Conservation (phyloP, 2,329 filamentous ascomycete species). For the Phoma herbarum region DNA sequence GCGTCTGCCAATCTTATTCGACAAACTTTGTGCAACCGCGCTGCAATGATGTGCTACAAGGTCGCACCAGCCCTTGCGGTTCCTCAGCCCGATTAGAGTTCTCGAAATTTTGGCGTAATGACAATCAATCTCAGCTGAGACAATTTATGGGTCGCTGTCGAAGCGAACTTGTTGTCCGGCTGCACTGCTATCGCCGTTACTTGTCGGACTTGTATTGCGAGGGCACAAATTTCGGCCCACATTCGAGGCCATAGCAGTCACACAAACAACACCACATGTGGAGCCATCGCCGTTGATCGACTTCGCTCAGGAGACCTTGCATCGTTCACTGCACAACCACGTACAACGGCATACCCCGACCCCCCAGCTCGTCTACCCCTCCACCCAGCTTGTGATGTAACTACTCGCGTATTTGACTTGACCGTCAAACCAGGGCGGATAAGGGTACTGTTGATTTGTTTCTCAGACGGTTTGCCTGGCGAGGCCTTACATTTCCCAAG, state of each 20-base stretch:
- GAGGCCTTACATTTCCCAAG: conserved; percentile 32
- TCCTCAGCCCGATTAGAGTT: not conserved
- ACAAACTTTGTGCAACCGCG: conserved; percentile 31
- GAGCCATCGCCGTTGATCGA: conserved; percentile 24
- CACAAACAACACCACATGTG: conserved; percentile 22
- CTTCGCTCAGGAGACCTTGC: conserved; percentile 27
- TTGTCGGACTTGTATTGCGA: conserved; percentile 9
- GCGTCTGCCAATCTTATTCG: conserved; percentile 27
- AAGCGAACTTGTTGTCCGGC: conserved; percentile 10
- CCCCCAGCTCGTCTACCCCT: conserved; percentile 23
- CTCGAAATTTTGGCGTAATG: conserved; percentile 7
- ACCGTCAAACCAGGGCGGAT: conserved; percentile 28
- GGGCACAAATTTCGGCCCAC: not conserved
- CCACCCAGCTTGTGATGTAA: conserved; percentile 25
- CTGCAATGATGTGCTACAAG: conserved; percentile 30
- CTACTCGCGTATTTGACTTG: conserved; percentile 23
- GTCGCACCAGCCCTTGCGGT: conserved; percentile 17
- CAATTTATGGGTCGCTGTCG: conserved; percentile 4
- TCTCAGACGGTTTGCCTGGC: conserved; percentile 18
- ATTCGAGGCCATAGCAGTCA: conserved; percentile 11
- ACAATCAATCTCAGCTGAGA: conserved; percentile 13
- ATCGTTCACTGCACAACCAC: conserved; percentile 32
- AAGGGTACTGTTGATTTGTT: conserved; percentile 29
- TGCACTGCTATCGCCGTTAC: not conserved
- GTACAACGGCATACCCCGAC: conserved; percentile 26